Evolutionary conservation across 495 filamentous ascomycete genomes (phyloP).

Genomic region (Neurospora sp.): DNA sequence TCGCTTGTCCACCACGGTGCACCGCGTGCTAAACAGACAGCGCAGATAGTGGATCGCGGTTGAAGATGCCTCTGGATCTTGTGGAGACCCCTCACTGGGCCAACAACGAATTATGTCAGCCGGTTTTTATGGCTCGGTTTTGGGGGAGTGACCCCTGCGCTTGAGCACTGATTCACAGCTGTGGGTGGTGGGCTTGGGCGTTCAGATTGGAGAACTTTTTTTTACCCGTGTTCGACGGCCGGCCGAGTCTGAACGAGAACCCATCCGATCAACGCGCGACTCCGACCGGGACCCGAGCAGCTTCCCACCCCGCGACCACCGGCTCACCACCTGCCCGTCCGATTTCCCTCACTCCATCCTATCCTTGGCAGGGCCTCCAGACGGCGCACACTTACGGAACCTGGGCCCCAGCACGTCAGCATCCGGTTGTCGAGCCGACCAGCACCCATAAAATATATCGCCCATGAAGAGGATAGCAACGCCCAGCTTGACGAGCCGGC

Average conservation of each 20-base stretch:
- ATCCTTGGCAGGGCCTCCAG: neutral
- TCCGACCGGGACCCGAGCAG: neutral
- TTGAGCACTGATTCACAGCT: neutral
- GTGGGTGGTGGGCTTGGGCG: neutral
- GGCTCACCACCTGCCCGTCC: neutral
- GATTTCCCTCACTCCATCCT: slow-evolving; percentile 1
- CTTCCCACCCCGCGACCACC: neutral
- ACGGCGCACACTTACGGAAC: neutral
- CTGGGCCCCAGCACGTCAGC: neutral
- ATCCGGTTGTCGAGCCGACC: neutral
- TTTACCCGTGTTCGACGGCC: slow-evolving; percentile 15
- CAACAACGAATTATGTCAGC: slow-evolving; percentile 14
- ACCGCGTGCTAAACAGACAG: neutral
- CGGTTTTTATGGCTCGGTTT: slow-evolving; percentile 1
- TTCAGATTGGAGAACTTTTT: slow-evolving; percentile 25
- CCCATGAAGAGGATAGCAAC: slow-evolving; percentile 35
- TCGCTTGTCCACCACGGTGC: neutral
- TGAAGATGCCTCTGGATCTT: neutral
- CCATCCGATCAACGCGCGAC: neutral
- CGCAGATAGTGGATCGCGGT: neutral
- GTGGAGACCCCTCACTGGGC: neutral
- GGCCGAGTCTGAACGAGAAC: neutral
- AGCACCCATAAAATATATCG: neutral
- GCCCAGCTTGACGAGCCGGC: slow-evolving; percentile 25
- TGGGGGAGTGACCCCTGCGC: slow-evolving; percentile 13